Percentiles rank a stretch among this genome's conserved stretches.
phyloP scores from a whole-genome alignment of 2,329 filamentous ascomycete genomes.

The Stachybotrys chartarum region DNA sequence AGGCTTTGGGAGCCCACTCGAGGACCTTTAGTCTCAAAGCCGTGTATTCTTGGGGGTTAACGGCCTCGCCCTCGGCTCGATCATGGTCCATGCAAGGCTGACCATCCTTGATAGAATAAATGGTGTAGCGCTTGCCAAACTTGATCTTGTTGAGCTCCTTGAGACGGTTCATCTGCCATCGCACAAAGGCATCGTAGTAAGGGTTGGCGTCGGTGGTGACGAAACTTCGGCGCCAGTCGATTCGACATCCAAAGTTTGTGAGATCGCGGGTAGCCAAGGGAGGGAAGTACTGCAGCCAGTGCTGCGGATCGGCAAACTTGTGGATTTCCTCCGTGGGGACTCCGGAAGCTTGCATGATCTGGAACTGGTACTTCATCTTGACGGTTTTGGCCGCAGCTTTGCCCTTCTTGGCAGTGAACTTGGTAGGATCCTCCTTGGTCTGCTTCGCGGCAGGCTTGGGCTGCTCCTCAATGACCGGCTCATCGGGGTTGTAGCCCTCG shows the following conservation, averaged over 20 bases:
- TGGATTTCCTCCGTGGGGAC: conserved; percentile 86
- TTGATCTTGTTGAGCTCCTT: conserved; percentile 88
- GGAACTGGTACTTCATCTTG: conserved; percentile 92
- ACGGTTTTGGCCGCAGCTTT: conserved; percentile 86
- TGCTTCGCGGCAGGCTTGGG: conserved; percentile 52
- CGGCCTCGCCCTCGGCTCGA: conserved; percentile 37
- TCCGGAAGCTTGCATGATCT: conserved; percentile 89
- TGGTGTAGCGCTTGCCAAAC: conserved; percentile 87
- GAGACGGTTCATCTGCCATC: conserved; percentile 95
- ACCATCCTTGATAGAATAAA: conserved; percentile 55
- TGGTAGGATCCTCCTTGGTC: conserved; percentile 75
- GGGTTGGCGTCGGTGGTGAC: conserved; percentile 96
- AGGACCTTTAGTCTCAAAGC: conserved; percentile 85
- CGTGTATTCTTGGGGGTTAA: conserved; percentile 82
- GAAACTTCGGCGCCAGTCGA: conserved; percentile 90
- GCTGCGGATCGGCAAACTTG: conserved; percentile 80
- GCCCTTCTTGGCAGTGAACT: conserved; percentile 88
- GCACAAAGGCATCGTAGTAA: conserved; percentile 90
- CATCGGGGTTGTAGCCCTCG: conserved; percentile 63
- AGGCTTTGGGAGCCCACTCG: conserved; percentile 76
- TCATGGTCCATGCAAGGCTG: conserved; percentile 43
- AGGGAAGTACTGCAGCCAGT: conserved; percentile 90
- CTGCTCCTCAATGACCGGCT: conserved; percentile 41
- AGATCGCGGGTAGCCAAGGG: conserved; percentile 59
- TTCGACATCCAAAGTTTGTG: conserved; percentile 73